phyloP scores from a whole-genome alignment of 371 early-diverging fungal species.

The Blakeslea trispora region DNA sequence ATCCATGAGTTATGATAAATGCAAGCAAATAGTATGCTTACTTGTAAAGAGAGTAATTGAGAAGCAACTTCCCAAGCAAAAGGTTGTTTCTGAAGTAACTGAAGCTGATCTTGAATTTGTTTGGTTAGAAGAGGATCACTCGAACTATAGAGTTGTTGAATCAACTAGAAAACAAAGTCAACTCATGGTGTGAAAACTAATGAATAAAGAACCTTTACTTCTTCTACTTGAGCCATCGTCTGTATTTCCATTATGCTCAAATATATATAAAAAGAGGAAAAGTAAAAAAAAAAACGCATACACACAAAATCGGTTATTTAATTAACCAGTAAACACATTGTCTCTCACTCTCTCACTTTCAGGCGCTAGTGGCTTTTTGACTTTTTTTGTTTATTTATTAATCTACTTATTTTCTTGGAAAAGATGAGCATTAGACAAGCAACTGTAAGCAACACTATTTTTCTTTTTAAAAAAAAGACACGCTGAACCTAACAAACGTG shows the following conservation, averaged over 20 bases:
- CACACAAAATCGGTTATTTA: slow-evolving; percentile 2
- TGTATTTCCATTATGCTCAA: slow-evolving; percentile 10
- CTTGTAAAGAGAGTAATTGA: slow-evolving; percentile 59
- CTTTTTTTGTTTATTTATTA: no score
- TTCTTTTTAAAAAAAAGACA: no score
- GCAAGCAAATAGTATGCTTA: slow-evolving; percentile 14
- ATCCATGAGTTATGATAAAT: not conserved
- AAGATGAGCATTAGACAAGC: slow-evolving; percentile 71
- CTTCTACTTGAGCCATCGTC: slow-evolving; percentile 18
- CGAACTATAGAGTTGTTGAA: slow-evolving; percentile 51
- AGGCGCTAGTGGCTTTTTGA: no score
- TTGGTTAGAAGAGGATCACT: slow-evolving; percentile 47
- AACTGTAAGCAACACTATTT: slow-evolving; percentile 42
- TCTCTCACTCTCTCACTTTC: slow-evolving; percentile 4
- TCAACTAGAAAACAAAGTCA: slow-evolving; percentile 18
- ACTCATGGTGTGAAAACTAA: no score
- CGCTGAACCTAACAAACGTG: no score
- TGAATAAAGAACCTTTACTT: no score
- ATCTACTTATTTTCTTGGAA: not conserved
- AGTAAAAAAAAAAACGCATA: slow-evolving; percentile 5
- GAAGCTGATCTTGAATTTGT: slow-evolving; percentile 69
- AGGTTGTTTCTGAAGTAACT: slow-evolving; percentile 66
- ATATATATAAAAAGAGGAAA: slow-evolving; percentile 5
- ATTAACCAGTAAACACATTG: not conserved
- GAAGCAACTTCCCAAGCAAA: slow-evolving; percentile 79